Evolutionary conservation across 2,329 filamentous ascomycete genomes (phyloP).

Genomic region (Fusarium metavorans): DNA sequence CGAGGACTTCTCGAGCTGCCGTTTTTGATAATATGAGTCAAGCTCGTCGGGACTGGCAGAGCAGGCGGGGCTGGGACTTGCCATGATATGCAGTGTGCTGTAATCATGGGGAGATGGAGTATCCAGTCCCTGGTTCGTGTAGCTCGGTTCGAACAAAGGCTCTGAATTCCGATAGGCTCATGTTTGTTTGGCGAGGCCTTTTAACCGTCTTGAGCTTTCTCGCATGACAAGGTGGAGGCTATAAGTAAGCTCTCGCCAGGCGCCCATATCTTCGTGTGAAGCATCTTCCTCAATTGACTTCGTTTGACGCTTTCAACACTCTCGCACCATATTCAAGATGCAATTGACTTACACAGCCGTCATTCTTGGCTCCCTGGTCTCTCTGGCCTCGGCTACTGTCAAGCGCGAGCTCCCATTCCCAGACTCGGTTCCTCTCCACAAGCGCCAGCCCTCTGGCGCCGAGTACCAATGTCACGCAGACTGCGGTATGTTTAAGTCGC

Average conservation of each 20-base stretch:
- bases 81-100: neutral
- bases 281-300: neutral
- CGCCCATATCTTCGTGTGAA: neutral
- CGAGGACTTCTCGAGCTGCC: neutral
- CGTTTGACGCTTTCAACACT: neutral
- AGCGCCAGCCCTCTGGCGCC: slow-evolving; percentile 55
- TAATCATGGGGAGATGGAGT: neutral
- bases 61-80: neutral
- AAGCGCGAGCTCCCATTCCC: slow-evolving; percentile 44
- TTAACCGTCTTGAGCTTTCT: neutral
- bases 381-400: slow-evolving; percentile 37
- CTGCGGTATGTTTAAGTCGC: slow-evolving; percentile 55
- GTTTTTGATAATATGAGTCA: neutral
- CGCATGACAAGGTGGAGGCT: slow-evolving; percentile 16
- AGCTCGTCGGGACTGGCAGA: neutral
- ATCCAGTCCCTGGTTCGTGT: neutral
- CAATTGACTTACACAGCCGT: slow-evolving; percentile 42
- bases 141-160: neutral
- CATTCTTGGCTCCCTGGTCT: slow-evolving; percentile 46
- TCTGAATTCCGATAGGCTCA: neutral
- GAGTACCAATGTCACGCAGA: slow-evolving; percentile 62
- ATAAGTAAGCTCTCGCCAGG: slow-evolving; percentile 37
- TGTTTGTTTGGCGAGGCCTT: neutral
- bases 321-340: slow-evolving; percentile 40
- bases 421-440: slow-evolving; percentile 50